Percentiles rank a stretch among this genome's conserved stretches.
These are phyloP conservation scores for Diaporthe sp. DNA, from an alignment of 2,329 filamentous ascomycete species.

Conservation along the genomic window DNA sequence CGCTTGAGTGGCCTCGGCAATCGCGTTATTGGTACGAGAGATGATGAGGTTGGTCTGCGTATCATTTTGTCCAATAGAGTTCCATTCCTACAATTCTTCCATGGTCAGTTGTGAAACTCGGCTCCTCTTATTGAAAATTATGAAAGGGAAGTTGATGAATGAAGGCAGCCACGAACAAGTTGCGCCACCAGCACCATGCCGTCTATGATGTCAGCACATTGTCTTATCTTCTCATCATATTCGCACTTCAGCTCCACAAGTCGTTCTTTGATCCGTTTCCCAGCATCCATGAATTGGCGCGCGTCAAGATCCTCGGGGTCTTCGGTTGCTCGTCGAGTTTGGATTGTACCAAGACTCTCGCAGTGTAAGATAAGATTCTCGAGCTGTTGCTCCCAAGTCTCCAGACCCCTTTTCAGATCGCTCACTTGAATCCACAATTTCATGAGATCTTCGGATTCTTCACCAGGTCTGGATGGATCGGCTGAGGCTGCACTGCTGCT, in stretches of 20 bases:
- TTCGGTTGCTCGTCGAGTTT: neutral
- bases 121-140: too few relatives aligned
- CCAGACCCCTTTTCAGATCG: conserved; percentile 41
- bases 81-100: conserved; percentile 41
- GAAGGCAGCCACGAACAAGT: conserved; percentile 36
- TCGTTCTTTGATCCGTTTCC: conserved; percentile 37
- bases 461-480: too few relatives aligned
- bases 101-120: too few relatives aligned
- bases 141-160: too few relatives aligned
- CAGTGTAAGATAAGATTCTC: conserved; percentile 44
- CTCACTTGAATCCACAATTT: conserved; percentile 44
- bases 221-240: conserved; percentile 42
- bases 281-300: conserved; percentile 9
- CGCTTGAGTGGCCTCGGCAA: conserved; percentile 35
- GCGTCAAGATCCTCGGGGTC: neutral
- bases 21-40: conserved; percentile 18
- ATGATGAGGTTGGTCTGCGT: conserved; percentile 37
- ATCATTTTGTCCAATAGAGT: conserved; percentile 41
- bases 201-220: conserved; percentile 41
- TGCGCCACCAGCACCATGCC: conserved; percentile 41
- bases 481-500: neutral
- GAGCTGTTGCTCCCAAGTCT: conserved; percentile 44
- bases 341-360: neutral
- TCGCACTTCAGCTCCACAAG: conserved; percentile 38
- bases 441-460: conserved; percentile 29